phyloP scores from a whole-genome alignment of 805 yeast species.

The Metschnikowia vanudenii region DNA sequence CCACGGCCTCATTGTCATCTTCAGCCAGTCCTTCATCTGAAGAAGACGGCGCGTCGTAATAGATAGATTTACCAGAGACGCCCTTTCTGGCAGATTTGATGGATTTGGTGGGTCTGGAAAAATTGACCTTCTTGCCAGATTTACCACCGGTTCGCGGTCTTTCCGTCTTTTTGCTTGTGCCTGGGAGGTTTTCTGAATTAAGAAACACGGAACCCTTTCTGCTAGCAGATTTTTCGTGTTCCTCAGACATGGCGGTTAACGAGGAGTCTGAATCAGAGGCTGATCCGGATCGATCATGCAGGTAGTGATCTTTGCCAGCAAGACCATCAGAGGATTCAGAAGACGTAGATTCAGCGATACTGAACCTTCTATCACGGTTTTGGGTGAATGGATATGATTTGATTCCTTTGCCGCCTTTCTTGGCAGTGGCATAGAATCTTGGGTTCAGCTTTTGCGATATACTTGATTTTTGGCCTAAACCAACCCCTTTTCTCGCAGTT shows the following conservation, averaged over 20 bases:
- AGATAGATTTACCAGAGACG: constrained; percentile 11
- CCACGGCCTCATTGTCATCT: constrained; percentile 1
- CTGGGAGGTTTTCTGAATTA: not conserved
- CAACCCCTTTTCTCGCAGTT: constrained; percentile 28
- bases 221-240: constrained; percentile 18
- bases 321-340: constrained; percentile 27
- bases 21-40: constrained; percentile 5
- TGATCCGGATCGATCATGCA: constrained; percentile 2
- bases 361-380: constrained; percentile 27
- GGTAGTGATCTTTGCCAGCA: constrained; percentile 12
- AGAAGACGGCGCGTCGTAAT: constrained; percentile 3
- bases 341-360: constrained; percentile 35
- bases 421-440: constrained; percentile 13
- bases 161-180: not conserved
- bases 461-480: constrained; percentile 9
- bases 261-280: constrained; percentile 38
- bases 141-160: constrained; percentile 3
- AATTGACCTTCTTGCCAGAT: not conserved
- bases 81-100: constrained; percentile 15
- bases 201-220: constrained; percentile 18
- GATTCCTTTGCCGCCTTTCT: constrained; percentile 35
- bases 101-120: constrained; percentile 10
- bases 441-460: constrained; percentile 16
- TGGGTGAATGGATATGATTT: constrained; percentile 23
- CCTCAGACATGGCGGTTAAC: constrained; percentile 36